Evolutionary conservation across 106 monocot genomes (phyloP).

Genomic region (Phalaenopsis equestris): DNA sequence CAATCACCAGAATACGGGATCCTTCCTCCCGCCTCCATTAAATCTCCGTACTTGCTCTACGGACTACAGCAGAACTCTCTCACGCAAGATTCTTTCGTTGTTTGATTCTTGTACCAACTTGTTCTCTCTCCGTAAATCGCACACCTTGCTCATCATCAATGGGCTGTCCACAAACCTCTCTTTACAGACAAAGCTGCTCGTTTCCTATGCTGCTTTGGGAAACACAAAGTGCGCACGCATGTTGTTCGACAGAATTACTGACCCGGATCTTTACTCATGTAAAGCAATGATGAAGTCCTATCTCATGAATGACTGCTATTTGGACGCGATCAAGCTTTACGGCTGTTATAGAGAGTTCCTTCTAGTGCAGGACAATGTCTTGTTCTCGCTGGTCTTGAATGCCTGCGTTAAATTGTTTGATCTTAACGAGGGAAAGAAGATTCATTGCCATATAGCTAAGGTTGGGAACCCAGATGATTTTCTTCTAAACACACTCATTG

Average conservation of each 20-base stretch:
- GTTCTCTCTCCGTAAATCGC: not conserved
- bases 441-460: constrained; percentile 39
- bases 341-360: constrained; percentile 8
- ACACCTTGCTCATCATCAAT: constrained; percentile 3
- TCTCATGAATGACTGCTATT: constrained; percentile 10
- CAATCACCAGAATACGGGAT: not conserved
- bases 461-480: constrained; percentile 40
- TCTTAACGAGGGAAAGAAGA: constrained; percentile 34
- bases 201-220: constrained; percentile 4
- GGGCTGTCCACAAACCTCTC: constrained; percentile 6
- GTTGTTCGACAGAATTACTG: constrained; percentile 14
- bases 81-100: not conserved
- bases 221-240: not conserved
- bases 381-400: constrained; percentile 42
- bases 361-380: constrained; percentile 19
- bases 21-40: not conserved
- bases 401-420: constrained; percentile 30
- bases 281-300: constrained; percentile 20
- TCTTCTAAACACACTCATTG: constrained; percentile 39
- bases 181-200: constrained; percentile 18
- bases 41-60: not conserved
- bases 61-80: not conserved
- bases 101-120: constrained; percentile 6
- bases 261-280: constrained; percentile 16
- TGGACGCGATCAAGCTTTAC: constrained; percentile 26